Conservation (phyloP, 2,329 filamentous ascomycete species). For the Neofusicoccum sp. region DNA sequence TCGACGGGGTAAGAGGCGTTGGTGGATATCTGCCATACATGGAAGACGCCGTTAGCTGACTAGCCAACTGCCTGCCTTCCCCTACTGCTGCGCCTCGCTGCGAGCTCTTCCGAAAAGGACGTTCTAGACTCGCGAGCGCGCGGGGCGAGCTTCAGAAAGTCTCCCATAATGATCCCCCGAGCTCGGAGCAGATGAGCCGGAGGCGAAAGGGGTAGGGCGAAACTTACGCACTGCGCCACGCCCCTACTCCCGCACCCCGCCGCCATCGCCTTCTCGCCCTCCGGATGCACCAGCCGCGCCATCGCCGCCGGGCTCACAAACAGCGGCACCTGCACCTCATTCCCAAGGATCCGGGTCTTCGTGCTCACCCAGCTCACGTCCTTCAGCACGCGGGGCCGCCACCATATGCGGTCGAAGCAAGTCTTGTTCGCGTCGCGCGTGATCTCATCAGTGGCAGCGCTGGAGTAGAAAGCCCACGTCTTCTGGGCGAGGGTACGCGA, state of each 20-base stretch:
- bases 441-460: slow-evolving; percentile 53
- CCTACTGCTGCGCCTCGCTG: neutral
- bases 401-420: slow-evolving; percentile 49
- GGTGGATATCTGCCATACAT: slow-evolving; percentile 31
- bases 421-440: slow-evolving; percentile 48
- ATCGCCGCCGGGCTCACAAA: slow-evolving; percentile 42
- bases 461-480: slow-evolving; percentile 52
- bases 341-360: slow-evolving; percentile 37
- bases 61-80: neutral
- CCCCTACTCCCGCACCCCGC: slow-evolving; percentile 26
- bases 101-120: neutral
- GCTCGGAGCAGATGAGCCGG: slow-evolving; percentile 5
- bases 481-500: slow-evolving; percentile 39
- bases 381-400: slow-evolving; percentile 51
- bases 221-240: slow-evolving; percentile 36
- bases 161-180: neutral
- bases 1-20: slow-evolving; percentile 31
- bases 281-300: slow-evolving; percentile 39
- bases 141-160: too few species aligned
- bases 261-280: slow-evolving; percentile 43
- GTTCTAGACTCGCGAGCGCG: too few species aligned
- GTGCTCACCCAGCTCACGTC: slow-evolving; percentile 42
- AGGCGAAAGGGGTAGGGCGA: slow-evolving; percentile 28
- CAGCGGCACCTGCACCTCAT: slow-evolving; percentile 34
- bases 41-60: neutral